Evolutionary conservation across 768 basidiomycete genomes (phyloP).

Genomic region (Melanogaster broomeanus): DNA sequence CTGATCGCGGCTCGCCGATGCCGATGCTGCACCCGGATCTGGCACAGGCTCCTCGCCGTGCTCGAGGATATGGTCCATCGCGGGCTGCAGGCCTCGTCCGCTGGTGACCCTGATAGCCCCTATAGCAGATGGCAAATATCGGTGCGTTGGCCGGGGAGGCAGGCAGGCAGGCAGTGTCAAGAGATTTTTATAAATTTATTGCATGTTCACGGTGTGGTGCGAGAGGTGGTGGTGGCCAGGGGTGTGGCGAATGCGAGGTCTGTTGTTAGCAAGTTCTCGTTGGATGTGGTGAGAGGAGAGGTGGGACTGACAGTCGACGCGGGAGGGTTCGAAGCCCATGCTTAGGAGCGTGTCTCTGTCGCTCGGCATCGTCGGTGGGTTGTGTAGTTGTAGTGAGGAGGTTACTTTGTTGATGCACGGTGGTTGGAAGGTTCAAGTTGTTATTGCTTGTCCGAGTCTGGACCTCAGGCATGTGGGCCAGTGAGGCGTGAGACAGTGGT

Average conservation of each 20-base stretch:
- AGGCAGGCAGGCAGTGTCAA: background rate
- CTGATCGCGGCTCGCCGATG: conserved; percentile 15
- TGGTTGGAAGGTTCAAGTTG: no score
- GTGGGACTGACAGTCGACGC: conserved; percentile 76
- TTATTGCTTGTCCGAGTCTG: no score
- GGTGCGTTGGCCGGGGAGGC: background rate
- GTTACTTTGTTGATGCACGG: background rate
- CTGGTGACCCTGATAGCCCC: conserved; percentile 89
- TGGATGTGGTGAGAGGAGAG: background rate
- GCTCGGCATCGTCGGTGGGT: conserved; percentile 37
- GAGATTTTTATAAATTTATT: background rate
- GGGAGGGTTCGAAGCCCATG: conserved; percentile 86
- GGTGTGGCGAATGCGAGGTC: background rate
- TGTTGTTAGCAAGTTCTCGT: background rate
- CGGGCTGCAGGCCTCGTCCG: conserved; percentile 83
- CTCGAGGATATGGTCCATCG: conserved; percentile 87
- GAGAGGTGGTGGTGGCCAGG: background rate
- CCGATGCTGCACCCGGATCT: conserved; percentile 44
- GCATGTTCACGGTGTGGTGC: no score
- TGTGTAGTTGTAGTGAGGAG: background rate
- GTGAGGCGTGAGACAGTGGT: no score
- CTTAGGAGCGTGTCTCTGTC: conserved; percentile 75
- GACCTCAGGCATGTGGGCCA: no score
- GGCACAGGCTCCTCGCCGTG: conserved; percentile 79
- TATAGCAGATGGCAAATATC: no score